These are phyloP conservation scores for Mycena haematopus DNA, from an alignment of 768 basidiomycete genomes.

Conservation along the genomic window DNA sequence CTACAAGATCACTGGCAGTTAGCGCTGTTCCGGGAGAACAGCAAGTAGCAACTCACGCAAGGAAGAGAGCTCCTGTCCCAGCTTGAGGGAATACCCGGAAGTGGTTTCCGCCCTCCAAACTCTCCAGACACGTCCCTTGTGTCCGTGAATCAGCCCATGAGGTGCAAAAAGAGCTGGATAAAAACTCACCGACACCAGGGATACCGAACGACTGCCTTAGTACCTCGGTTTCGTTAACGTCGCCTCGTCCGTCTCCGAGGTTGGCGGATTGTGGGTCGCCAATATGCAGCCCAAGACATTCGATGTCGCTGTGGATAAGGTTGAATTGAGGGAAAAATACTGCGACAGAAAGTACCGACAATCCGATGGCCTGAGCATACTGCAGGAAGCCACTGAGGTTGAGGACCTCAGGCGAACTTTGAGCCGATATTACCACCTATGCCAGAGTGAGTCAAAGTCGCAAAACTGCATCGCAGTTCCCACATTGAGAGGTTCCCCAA, in stretches of 20 bases:
- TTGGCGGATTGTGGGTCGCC: conserved; percentile 50
- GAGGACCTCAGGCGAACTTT: conserved; percentile 49
- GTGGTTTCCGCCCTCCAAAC: conserved; percentile 33
- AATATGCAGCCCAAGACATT: conserved; percentile 52
- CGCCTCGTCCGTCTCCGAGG: conserved; percentile 55
- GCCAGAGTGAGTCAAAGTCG: not conserved
- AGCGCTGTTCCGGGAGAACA: not conserved
- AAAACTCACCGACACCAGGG: conserved; percentile 30
- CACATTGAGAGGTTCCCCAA: conserved; percentile 59
- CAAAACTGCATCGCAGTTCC: conserved; percentile 11
- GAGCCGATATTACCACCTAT: conserved; percentile 47
- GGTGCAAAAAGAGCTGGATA: not conserved
- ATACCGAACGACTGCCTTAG: conserved; percentile 51
- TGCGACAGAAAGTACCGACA: conserved; percentile 40
- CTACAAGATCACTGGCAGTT: conserved; percentile 34
- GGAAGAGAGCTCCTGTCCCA: conserved; percentile 48
- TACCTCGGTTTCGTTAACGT: conserved; percentile 50
- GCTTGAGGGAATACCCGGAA: conserved; percentile 48
- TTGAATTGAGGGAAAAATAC: conserved; percentile 12
- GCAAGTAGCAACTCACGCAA: conserved; percentile 45
- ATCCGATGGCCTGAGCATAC: conserved; percentile 53
- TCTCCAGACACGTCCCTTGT: conserved; percentile 51
- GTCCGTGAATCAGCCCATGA: not conserved
- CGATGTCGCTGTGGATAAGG: conserved; percentile 39
- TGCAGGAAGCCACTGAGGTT: conserved; percentile 49